Evolutionary conservation across 164 flowering plant genomes (phyloP).

Genomic region (Piper betle): DNA sequence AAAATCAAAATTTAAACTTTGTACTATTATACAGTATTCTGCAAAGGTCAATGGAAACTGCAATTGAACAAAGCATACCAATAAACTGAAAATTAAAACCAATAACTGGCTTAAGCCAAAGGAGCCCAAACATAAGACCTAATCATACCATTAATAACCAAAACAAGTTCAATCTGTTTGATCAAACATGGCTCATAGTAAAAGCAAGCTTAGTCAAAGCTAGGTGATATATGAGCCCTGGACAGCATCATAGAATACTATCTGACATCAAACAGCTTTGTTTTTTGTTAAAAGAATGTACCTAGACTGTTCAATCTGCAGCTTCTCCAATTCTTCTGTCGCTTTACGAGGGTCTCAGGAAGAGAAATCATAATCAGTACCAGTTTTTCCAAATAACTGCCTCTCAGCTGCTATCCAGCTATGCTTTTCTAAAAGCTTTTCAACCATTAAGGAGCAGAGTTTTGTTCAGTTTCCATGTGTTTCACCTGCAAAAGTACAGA

Average conservation of each 20-base stretch:
- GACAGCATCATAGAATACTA: not conserved
- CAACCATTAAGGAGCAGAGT: conserved; percentile 78
- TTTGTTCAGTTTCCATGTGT: conserved; percentile 87
- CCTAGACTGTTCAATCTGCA: conserved; percentile 88
- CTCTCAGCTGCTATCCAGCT: conserved; percentile 90
- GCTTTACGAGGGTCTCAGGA: conserved; percentile 68
- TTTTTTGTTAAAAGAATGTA: conserved; percentile 3
- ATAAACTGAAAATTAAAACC: too few species aligned
- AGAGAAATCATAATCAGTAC: conserved; percentile 87
- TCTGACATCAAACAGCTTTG: not conserved
- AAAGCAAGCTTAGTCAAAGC: not conserved
- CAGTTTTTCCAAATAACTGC: conserved; percentile 81
- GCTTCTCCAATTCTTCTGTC: conserved; percentile 58
- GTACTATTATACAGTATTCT: not conserved
- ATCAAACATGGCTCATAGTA: not conserved
- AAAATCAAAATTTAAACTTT: not conserved
- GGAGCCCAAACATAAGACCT: too few species aligned
- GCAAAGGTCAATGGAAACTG: not conserved
- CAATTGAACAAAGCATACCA: not conserved
- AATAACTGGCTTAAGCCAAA: too few species aligned
- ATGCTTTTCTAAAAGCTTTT: conserved; percentile 76
- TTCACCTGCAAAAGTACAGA: conserved; percentile 36
- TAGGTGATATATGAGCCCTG: not conserved
- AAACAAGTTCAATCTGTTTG: too few species aligned
- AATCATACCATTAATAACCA: too few species aligned